Conservation (phyloP, 176 grass and related monocot genomes). For the Oryza nivara region DNA sequence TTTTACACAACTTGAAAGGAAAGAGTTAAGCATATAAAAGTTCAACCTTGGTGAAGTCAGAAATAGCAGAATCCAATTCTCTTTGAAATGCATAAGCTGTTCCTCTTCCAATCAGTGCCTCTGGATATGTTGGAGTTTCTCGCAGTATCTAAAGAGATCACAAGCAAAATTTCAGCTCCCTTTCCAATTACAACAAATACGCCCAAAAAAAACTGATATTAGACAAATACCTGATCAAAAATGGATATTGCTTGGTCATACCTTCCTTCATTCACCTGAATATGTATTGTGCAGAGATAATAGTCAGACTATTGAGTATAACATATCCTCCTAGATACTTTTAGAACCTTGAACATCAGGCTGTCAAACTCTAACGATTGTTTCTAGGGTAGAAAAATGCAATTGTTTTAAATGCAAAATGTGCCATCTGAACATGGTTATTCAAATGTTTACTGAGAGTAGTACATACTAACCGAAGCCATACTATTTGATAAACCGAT, state of each 20-base stretch:
- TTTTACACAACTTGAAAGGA: slow-evolving; percentile 15
- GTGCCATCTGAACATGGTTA: not conserved
- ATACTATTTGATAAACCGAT: not conserved
- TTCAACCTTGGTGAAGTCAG: slow-evolving; percentile 91
- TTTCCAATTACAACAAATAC: slow-evolving; percentile 34
- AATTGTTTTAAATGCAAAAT: slow-evolving; percentile 16
- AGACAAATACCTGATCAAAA: slow-evolving; percentile 83
- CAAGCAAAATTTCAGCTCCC: slow-evolving; percentile 21
- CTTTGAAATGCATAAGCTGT: slow-evolving; percentile 98
- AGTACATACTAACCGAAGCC: not conserved
- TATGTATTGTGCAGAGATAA: slow-evolving; percentile 37
- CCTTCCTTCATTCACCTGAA: slow-evolving; percentile 98
- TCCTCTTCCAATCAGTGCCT: slow-evolving; percentile 98
- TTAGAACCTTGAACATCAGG: not conserved
- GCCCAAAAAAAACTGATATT: slow-evolving; percentile 11
- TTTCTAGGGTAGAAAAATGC: not conserved
- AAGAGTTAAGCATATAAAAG: slow-evolving; percentile 20
- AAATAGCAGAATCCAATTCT: slow-evolving; percentile 95
- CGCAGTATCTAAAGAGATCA: slow-evolving; percentile 71
- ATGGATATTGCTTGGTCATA: slow-evolving; percentile 95
- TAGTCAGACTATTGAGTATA: slow-evolving; percentile 18
- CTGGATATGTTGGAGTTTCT: slow-evolving; percentile 94
- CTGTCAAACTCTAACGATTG: not conserved
- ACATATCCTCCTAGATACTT: slow-evolving; percentile 28
- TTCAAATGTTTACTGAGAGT: not conserved